A percentile compares a stretch with the other conserved stretches of the same genome.
phyloP scores from a whole-genome alignment of 352 stramenopile species.

The Pythium graminicola region DNA sequence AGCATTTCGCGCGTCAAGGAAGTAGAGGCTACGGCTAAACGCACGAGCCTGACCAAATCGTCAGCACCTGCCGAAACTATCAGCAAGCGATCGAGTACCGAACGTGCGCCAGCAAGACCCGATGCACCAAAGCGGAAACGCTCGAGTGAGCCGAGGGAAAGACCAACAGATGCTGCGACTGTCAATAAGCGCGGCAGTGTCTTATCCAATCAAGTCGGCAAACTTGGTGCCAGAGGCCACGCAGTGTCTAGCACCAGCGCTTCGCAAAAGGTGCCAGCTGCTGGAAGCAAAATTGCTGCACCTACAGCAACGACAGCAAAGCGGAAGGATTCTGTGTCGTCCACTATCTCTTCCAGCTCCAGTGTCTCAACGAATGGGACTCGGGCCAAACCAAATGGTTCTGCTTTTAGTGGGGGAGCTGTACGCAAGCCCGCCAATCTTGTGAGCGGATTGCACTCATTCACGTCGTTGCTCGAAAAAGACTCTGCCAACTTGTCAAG shows the following conservation, averaged over 20 bases:
- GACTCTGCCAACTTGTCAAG: slow-evolving; percentile 25
- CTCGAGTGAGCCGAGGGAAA: slow-evolving; percentile 8
- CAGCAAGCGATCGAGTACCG: slow-evolving; percentile 13
- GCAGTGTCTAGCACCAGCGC: not conserved
- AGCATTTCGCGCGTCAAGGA: slow-evolving; percentile 14
- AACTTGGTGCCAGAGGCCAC: not conserved
- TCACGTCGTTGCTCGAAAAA: slow-evolving; percentile 63
- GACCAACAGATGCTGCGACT: not conserved
- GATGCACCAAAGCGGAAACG: slow-evolving; percentile 10
- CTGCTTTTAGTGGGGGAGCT: slow-evolving; percentile 6
- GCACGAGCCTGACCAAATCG: slow-evolving; percentile 10
- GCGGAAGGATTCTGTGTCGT: slow-evolving; percentile 39
- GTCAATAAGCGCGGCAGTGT: not conserved
- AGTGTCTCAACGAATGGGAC: slow-evolving; percentile 25
- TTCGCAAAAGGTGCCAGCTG: not conserved
- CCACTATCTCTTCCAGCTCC: slow-evolving; percentile 47
- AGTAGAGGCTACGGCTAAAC: slow-evolving; percentile 4
- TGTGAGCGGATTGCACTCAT: slow-evolving; percentile 65
- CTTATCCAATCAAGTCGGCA: not conserved
- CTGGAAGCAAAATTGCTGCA: not conserved
- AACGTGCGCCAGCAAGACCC: not conserved
- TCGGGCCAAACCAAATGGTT: slow-evolving; percentile 5
- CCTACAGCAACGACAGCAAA: slow-evolving; percentile 5
- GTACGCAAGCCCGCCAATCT: slow-evolving; percentile 51
- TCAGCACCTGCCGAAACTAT: slow-evolving; percentile 1